Evolutionary conservation across 164 flowering plant genomes (phyloP).

Genomic region (Cinnamomum chago): DNA sequence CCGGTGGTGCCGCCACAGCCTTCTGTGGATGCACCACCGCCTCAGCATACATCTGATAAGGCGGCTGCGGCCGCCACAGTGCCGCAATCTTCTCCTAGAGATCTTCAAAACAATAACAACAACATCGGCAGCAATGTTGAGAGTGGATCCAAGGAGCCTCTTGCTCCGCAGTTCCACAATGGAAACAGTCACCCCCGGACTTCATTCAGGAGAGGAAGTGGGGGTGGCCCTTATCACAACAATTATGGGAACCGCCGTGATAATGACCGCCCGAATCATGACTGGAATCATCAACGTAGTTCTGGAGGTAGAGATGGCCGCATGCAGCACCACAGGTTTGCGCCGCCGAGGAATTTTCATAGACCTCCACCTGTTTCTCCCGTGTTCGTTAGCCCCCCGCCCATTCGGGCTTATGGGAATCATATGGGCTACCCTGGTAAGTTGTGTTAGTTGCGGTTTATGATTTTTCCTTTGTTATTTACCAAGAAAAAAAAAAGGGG

Average conservation of each 20-base stretch:
- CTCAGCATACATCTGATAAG: conserved; percentile 25
- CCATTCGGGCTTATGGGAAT: conserved; percentile 27
- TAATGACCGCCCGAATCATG: conserved; percentile 53
- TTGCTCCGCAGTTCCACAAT: conserved; percentile 24
- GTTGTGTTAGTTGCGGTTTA: conserved; percentile 1
- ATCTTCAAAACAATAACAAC: conserved; percentile 19
- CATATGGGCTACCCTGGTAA: conserved; percentile 45
- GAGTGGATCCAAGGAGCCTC: conserved; percentile 18
- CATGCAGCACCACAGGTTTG: conserved; percentile 36
- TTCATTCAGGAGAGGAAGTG: conserved; percentile 36
- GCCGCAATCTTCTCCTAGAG: conserved; percentile 37
- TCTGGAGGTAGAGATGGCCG: conserved; percentile 40
- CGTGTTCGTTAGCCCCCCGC: conserved; percentile 30
- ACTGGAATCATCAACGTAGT: conserved; percentile 38
- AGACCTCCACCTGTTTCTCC: conserved; percentile 20
- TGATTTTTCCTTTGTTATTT: background rate
- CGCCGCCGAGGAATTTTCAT: conserved; percentile 26
- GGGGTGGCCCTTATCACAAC: conserved; percentile 37
- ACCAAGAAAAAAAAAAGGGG: too few species aligned
- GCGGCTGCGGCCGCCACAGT: conserved; percentile 20
- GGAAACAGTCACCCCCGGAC: conserved; percentile 38
- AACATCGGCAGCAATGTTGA: conserved; percentile 25
- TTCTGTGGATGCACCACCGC: conserved; percentile 11
- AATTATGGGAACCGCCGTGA: conserved; percentile 61
- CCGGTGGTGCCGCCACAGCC: background rate